A percentile compares a stretch with the other conserved stretches of the same genome.
Conservation (phyloP, 352 stramenopile species). For the Phytophthora litchii region DNA sequence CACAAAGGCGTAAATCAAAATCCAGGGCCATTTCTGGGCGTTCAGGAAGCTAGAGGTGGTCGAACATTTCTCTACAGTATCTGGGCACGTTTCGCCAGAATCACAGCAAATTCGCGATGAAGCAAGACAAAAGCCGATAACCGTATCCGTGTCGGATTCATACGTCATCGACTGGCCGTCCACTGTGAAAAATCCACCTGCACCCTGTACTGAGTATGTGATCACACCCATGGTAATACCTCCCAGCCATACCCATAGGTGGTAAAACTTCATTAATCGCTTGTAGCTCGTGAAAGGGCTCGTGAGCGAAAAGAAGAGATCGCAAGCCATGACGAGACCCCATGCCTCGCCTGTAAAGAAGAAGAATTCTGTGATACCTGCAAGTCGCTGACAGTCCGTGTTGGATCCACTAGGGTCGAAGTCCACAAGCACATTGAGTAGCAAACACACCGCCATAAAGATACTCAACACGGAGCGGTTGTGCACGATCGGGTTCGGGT, state of each 20-base stretch:
- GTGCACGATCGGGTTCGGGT: slow-evolving; percentile 90
- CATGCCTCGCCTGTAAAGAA: slow-evolving; percentile 89
- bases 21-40: slow-evolving; percentile 88
- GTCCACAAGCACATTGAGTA: slow-evolving; percentile 84
- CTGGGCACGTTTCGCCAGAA: slow-evolving; percentile 44
- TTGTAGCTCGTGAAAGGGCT: slow-evolving; percentile 92
- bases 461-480: slow-evolving; percentile 85
- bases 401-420: slow-evolving; percentile 68
- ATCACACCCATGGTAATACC: slow-evolving; percentile 84
- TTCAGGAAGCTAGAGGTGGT: slow-evolving; percentile 72
- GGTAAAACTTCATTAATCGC: slow-evolving; percentile 89
- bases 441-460: slow-evolving; percentile 82
- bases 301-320: slow-evolving; percentile 88
- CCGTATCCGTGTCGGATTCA: slow-evolving; percentile 56
- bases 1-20: slow-evolving; percentile 88
- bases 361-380: slow-evolving; percentile 90
- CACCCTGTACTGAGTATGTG: slow-evolving; percentile 65
- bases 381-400: slow-evolving; percentile 69
- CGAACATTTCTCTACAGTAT: slow-evolving; percentile 46
- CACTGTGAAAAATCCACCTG: slow-evolving; percentile 86
- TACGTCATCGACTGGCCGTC: slow-evolving; percentile 86
- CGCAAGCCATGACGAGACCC: slow-evolving; percentile 88
- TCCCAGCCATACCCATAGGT: slow-evolving; percentile 84
- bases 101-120: slow-evolving; percentile 85
- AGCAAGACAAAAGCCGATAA: slow-evolving; percentile 85